Evolutionary conservation across 805 yeast species (phyloP), one percentile per base, ranked within the genome.

Genomic region (Ogataea pilisensis): DNA sequence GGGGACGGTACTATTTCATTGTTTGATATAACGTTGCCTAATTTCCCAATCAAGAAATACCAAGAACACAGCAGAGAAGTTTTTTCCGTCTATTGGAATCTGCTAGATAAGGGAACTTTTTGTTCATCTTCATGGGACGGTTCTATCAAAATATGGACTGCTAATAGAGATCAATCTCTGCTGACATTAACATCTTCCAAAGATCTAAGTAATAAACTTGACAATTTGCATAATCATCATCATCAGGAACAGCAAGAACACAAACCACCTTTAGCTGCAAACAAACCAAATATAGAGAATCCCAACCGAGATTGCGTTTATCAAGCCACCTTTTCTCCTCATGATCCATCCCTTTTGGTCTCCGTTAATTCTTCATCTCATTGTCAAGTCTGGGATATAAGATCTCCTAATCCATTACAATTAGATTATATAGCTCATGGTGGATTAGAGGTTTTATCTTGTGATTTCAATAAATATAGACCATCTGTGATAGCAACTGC

Each of bases 81-180:
- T 13, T 65, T 64, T 38, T 56, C 64, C 0, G 68, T 65, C 19
- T 48, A 56, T 44, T 65, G 70, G 70, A 64, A 63, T 43, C 33
- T 61, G 37, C 62, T 61, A 5, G 67, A 64, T 37, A 65, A 88
- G 63, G 56, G 73, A 4, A 69, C 68, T 14, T 86, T 91, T 61
- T 79, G 83, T 30, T 74, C 91, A 16, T 75, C 90, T 21, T 83
- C 95, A 8, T 91, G 98, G 98, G 98, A 91, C 60, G 96, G 97
- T 0, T 68, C 84, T 0, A 75, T 90, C 29, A 87, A 86, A 60
- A 55, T 87, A 8, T 86, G 95, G 95, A 61, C 80, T 0, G 89
- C 93, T 0, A 61, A 62, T 30, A 67, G 89, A 42, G 64, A 61
- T 22, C 65, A 70, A 16, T 77, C 88, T 20, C 46, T 86, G 41